These are phyloP conservation scores for Diaporthe nobilis DNA, from an alignment of 2,329 filamentous ascomycete genomes.

Conservation along the genomic window DNA sequence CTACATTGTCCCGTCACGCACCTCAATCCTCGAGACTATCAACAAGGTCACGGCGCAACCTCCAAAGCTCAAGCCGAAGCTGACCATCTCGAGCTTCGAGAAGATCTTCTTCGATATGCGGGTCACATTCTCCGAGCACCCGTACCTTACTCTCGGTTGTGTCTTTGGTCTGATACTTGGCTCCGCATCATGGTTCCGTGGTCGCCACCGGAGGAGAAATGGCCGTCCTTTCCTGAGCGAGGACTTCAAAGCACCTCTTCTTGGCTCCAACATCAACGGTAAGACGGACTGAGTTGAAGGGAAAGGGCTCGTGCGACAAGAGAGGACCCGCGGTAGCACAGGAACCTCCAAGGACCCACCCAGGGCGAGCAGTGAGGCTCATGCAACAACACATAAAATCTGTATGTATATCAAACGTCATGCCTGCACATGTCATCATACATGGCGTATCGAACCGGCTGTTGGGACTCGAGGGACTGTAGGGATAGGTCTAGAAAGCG, in stretches of 20 bases:
- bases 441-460: slow-evolving; percentile 19
- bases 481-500: neutral
- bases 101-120: slow-evolving; percentile 79
- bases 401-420: slow-evolving; percentile 39
- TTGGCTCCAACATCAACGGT: slow-evolving; percentile 62
- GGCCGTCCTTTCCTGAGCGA: slow-evolving; percentile 75
- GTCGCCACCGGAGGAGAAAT: slow-evolving; percentile 67
- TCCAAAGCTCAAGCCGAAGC: slow-evolving; percentile 81
- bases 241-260: slow-evolving; percentile 75
- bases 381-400: slow-evolving; percentile 35
- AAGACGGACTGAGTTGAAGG: slow-evolving; percentile 62
- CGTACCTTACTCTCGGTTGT: slow-evolving; percentile 70
- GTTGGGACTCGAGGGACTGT: neutral
- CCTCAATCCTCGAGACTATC: slow-evolving; percentile 90
- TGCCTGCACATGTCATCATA: slow-evolving; percentile 39
- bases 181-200: slow-evolving; percentile 66
- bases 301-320: slow-evolving; percentile 36
- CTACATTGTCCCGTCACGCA: slow-evolving; percentile 89
- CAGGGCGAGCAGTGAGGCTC: slow-evolving; percentile 4
- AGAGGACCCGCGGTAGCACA: slow-evolving; percentile 9
- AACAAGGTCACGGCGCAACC: slow-evolving; percentile 78
- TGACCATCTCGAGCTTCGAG: slow-evolving; percentile 80
- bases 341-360: neutral
- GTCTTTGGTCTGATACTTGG: slow-evolving; percentile 70
- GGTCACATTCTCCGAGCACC: slow-evolving; percentile 70